phyloP scores from a whole-genome alignment of 2,329 filamentous ascomycete genomes.

The Pyricularia pennisetigena region DNA sequence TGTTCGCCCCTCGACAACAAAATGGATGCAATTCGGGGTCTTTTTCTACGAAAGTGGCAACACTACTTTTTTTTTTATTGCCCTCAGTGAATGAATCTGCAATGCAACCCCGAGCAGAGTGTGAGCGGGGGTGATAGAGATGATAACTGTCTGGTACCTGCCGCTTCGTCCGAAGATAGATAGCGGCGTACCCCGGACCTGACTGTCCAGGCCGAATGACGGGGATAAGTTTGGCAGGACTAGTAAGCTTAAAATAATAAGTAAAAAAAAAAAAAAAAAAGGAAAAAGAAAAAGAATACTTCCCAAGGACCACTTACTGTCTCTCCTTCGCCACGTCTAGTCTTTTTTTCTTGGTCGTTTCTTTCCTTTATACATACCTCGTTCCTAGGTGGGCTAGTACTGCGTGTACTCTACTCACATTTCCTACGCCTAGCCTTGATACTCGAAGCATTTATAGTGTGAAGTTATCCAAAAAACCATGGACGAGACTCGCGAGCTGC shows the following conservation, averaged over 20 bases:
- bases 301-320: not conserved
- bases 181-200: not conserved
- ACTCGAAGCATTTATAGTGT: not conserved
- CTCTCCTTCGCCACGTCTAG: not conserved
- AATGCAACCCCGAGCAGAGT: not conserved
- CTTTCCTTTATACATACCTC: not conserved
- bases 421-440: not conserved
- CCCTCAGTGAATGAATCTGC: not conserved
- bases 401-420: not conserved
- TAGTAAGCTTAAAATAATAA: not conserved
- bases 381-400: not conserved
- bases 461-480: slow-evolving; percentile 28
- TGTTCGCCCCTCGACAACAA: not conserved
- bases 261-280: not conserved
- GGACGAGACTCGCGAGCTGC: slow-evolving; percentile 44
- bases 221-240: not conserved
- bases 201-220: not conserved
- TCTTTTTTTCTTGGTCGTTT: not conserved
- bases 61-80: not conserved
- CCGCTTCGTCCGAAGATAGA: not conserved
- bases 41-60: not conserved
- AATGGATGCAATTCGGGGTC: not conserved
- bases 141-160: not conserved
- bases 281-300: not conserved
- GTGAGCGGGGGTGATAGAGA: not conserved